Base-by-base conservation (phyloP, 352 stramenopile species). In the Albugo candida region DNA sequence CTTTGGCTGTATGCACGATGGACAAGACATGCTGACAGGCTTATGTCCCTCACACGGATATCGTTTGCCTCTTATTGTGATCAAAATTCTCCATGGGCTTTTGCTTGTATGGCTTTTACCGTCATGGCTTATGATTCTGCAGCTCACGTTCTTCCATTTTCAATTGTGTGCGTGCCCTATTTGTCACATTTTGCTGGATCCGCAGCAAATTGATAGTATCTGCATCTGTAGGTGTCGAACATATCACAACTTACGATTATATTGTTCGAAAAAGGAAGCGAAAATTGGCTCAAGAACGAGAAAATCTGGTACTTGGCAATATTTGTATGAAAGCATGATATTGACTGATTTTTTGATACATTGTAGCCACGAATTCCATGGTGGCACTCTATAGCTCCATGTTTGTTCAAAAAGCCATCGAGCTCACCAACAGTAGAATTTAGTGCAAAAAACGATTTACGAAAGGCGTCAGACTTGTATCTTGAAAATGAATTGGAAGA, bases 171-270 rank as follows among this genome's bases (percentile, higher is more conserved):
- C 45, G 76, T 66, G 18, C 12, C 16, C 3, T 35, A n/a, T n/a
- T 11, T 45, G 11, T 51, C 49, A 2, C 37, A 18, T 37, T 31
- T 14, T 54, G 16, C 16, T 52, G 16, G 14, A 17, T n/a, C 11
- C 20, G 14, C 18, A 50, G 6, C 31, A 35, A 14, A 24, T 49
- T 38, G 48, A 42, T 48, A 19, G 35, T 43, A 2, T 52, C 18
- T 49, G 13, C 41, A 13, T 48, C 14, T 36, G 1, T 43, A 91
- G 76, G 69, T 36, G 67, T 79, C 47, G 72, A 89, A 21, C 67
- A 83, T 48, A 75, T 83, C 42, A 91, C 78, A 12, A 91, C 78
- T 0, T 91, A 91, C 51, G 78, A 91, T 55, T 91, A 84, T 59
- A 91, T 91, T 59, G 76, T 91, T 18, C 75, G 61, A 18, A 70